Percentiles rank a stretch among this genome's conserved stretches.
Conservation (phyloP, 2,329 filamentous ascomycete genomes). For the Paecilomyces sp. region DNA sequence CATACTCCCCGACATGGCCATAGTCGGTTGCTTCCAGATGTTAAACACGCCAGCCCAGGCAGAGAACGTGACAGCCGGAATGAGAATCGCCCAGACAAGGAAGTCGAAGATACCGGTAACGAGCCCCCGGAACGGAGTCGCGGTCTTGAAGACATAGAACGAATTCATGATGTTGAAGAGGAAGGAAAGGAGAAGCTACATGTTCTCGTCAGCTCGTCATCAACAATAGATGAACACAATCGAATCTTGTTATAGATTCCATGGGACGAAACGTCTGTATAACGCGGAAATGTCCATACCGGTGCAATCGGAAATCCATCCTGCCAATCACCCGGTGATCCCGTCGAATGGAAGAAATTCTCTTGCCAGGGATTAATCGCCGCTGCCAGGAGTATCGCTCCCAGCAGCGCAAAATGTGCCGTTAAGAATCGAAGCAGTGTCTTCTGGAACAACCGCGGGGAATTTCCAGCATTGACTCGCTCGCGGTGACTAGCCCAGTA, state of each 20-base stretch:
- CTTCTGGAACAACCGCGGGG: conserved; percentile 7
- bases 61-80: conserved; percentile 18
- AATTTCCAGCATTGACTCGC: conserved; percentile 1
- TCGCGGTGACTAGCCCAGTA: conserved; percentile 4
- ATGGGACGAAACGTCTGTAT: neutral
- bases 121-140: conserved; percentile 1
- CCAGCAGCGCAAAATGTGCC: conserved; percentile 14
- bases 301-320: conserved; percentile 21
- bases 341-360: conserved; percentile 19
- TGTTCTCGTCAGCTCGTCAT: neutral
- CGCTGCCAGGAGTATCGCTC: conserved; percentile 18
- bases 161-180: conserved; percentile 13
- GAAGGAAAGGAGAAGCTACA: conserved; percentile 12
- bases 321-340: conserved; percentile 21
- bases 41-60: conserved; percentile 21
- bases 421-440: conserved; percentile 13
- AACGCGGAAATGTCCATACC: conserved; percentile 6
- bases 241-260: too few relatives aligned
- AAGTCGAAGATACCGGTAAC: conserved; percentile 8
- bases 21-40: conserved; percentile 15
- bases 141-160: conserved; percentile 7
- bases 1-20: neutral
- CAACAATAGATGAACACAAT: neutral
- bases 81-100: conserved; percentile 10
- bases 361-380: conserved; percentile 19